Percentiles rank a stretch among this genome's conserved stretches.
Conservation (phyloP, 176 grass and related monocot species). For the Cenchrus fungigraminus region DNA sequence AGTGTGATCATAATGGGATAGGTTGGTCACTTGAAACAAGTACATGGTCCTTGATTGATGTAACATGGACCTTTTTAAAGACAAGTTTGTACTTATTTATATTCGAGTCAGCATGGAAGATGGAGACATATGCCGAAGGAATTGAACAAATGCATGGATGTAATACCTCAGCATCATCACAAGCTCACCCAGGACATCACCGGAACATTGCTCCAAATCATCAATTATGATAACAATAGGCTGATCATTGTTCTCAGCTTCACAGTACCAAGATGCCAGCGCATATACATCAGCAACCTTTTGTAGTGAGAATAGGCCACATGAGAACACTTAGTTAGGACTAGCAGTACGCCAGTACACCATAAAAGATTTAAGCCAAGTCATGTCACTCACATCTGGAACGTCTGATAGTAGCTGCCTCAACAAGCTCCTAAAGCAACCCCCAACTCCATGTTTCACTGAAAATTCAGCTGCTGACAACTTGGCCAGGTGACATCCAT, state of each 20-base stretch:
- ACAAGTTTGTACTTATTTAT: conserved; percentile 2
- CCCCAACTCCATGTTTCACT: conserved; percentile 58
- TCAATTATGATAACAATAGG: conserved; percentile 87
- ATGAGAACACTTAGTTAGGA: not conserved
- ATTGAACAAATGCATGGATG: not conserved
- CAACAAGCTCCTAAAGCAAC: conserved; percentile 78
- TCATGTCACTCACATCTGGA: conserved; percentile 66
- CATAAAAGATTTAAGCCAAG: conserved; percentile 1
- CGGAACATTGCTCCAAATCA: conserved; percentile 82
- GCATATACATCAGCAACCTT: conserved; percentile 70
- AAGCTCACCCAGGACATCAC: conserved; percentile 70
- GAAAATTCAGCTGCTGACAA: conserved; percentile 69
- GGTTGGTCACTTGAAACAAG: not conserved
- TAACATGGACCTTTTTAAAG: not conserved
- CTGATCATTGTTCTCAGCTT: conserved; percentile 56
- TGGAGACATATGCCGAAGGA: not conserved
- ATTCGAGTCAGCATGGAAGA: conserved; percentile 2
- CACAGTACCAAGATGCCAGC: conserved; percentile 77
- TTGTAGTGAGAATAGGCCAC: conserved; percentile 16
- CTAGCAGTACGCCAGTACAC: not conserved
- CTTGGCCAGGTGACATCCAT: conserved; percentile 69
- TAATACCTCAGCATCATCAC: conserved; percentile 76
- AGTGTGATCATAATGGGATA: not conserved
- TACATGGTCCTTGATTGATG: not conserved
- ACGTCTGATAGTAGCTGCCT: conserved; percentile 72